Conservation (phyloP, 441 rosid genomes). For the Metrosideros polymorpha region DNA sequence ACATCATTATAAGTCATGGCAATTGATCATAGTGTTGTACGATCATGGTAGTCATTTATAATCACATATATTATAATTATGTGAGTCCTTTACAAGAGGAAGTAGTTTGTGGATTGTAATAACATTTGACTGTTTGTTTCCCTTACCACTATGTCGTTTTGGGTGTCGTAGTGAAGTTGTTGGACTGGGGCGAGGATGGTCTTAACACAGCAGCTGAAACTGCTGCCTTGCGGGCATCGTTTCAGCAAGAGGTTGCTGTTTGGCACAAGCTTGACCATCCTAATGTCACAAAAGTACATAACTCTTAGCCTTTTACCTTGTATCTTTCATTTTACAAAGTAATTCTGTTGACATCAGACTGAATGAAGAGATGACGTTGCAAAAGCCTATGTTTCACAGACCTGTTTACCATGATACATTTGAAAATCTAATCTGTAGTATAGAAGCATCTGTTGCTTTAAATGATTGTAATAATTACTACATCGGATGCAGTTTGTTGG, state of each 20-base stretch:
- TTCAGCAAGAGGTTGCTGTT: background rate
- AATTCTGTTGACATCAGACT: background rate
- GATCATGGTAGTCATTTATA: background rate
- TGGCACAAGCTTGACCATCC: background rate
- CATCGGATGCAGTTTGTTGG: background rate
- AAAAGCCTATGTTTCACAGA: background rate
- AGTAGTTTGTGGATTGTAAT: no score
- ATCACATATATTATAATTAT: no score
- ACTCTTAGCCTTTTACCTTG: background rate
- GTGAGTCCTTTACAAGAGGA: no score
- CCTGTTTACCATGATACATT: background rate
- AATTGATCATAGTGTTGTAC: background rate
- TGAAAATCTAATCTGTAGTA: background rate
- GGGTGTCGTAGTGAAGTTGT: constrained; percentile 15
- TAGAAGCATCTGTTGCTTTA: background rate
- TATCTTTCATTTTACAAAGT: background rate
- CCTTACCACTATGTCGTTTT: background rate
- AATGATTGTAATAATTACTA: background rate
- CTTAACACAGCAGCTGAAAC: constrained; percentile 2
- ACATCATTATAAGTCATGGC: background rate
- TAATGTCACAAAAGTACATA: background rate
- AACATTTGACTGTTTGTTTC: background rate
- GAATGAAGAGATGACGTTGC: background rate
- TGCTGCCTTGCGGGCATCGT: constrained; percentile 8
- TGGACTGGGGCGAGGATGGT: constrained; percentile 20